phyloP scores from a whole-genome alignment of 2,329 filamentous ascomycete genomes.

The Fusarium sp. region DNA sequence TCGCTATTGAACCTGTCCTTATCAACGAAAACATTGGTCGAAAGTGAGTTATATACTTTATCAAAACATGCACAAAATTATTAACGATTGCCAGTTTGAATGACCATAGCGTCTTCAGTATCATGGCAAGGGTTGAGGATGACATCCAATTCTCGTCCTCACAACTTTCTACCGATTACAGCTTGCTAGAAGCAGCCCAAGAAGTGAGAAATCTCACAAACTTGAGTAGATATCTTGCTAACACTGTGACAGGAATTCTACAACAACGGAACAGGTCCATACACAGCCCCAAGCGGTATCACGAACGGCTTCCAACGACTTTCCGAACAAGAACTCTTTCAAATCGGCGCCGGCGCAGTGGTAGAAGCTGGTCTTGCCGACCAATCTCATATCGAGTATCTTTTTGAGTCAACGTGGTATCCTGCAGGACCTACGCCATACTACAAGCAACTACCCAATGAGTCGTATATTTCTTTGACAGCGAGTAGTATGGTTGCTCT shows the following conservation, averaged over 20 bases:
- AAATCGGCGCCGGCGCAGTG: conserved; percentile 7
- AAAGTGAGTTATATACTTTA: neutral
- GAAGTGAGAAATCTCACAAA: neutral
- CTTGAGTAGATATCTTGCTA: too few species aligned
- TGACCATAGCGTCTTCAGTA: conserved; percentile 11
- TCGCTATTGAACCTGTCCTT: conserved; percentile 13
- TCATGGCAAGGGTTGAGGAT: conserved; percentile 6
- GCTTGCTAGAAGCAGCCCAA: conserved; percentile 1
- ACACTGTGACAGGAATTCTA: neutral
- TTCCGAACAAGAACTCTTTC: neutral
- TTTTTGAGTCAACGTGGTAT: conserved; percentile 26
- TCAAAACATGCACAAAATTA: accelerated
- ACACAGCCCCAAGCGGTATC: conserved; percentile 1
- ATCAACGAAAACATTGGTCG: conserved; percentile 22
- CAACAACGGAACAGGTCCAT: conserved; percentile 1
- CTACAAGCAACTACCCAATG: neutral
- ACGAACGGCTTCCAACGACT: conserved; percentile 17
- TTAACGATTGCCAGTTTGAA: neutral
- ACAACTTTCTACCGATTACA: neutral
- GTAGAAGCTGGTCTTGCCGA: conserved; percentile 11
- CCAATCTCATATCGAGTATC: conserved; percentile 15
- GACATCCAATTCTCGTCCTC: conserved; percentile 3
- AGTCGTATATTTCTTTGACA: conserved; percentile 13
- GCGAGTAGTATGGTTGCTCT: conserved; percentile 19
- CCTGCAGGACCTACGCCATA: conserved; percentile 7